Evolutionary conservation across 164 flowering plant species (phyloP), one percentile per base, ranked within the genome.

Genomic region (Chloranthus sessilifolius): DNA sequence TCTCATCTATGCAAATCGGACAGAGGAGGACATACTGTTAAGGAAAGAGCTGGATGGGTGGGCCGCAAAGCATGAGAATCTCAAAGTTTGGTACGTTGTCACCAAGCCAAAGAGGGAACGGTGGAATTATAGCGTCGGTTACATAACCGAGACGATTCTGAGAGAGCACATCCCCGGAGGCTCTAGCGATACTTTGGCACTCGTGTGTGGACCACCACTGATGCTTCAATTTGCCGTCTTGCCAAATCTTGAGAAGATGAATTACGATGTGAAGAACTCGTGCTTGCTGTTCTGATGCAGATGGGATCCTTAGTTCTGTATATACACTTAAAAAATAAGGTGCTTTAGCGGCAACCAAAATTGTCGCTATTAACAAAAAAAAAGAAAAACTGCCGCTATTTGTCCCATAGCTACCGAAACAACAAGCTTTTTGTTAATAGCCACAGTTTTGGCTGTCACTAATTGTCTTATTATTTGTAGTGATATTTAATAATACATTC

Each of bases 21-120:
- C 86, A 0, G 99, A 94, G 54, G 97, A 94, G 6, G 99, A 88
- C 54, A 86, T 94, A 11, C 42, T 88, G 61, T 47, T 94, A 50
- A 68, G 67, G 53, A 83, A 80, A 2, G 97, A 86, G 55, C 82
- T 94, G 9, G 99, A 94, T 39, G 63, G 21, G 12, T 88, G 95
- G 97, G 82, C 83, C 0, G 72, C 30, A 48, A 59, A 69, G 67
- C 31, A 60, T 9, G 72, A 73, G 15, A 67, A 72, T 49, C 42
- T 92, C 30, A 86, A 83, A 51, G 90, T 92, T 0, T 92, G 99
- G 99, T 92, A 88, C 40, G 99, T 92, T 37, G 71, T 92, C 12
- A 65, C 64, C 24, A 65, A 68, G 48, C 9, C 53, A 0, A 26
- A 34, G 0, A 77, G 42, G 38, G 83, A 82, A 42, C 89, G 76